Evolutionary conservation across 2,329 filamentous ascomycete genomes (phyloP).

Genomic region (Claviceps humidiphila): DNA sequence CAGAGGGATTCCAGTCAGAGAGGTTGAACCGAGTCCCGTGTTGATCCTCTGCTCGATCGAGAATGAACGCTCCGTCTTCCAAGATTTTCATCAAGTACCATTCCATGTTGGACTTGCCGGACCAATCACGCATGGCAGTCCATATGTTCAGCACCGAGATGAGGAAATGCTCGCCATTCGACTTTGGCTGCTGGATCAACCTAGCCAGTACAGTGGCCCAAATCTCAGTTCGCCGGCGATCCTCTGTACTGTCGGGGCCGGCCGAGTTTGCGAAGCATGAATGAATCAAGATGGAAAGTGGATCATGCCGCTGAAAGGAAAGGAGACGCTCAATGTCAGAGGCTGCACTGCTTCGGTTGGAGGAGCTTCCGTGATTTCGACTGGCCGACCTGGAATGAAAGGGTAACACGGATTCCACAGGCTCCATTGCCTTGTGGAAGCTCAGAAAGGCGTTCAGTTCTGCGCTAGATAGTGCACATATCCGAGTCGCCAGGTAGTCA

Average conservation of each 20-base stretch:
- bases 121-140: slow-evolving; percentile 79
- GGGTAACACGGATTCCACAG: slow-evolving; percentile 70
- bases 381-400: slow-evolving; percentile 43
- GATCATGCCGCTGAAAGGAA: slow-evolving; percentile 80
- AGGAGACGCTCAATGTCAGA: slow-evolving; percentile 67
- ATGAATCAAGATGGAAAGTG: slow-evolving; percentile 71
- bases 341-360: slow-evolving; percentile 33
- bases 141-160: slow-evolving; percentile 78
- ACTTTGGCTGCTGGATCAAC: slow-evolving; percentile 65
- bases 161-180: slow-evolving; percentile 66
- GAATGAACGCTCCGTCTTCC: slow-evolving; percentile 79
- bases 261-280: slow-evolving; percentile 81
- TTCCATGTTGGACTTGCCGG: slow-evolving; percentile 78
- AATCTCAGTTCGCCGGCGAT: slow-evolving; percentile 63
- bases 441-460: slow-evolving; percentile 69
- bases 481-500: slow-evolving; percentile 71
- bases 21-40: slow-evolving; percentile 58
- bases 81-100: slow-evolving; percentile 91
- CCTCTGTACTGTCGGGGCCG: slow-evolving; percentile 69
- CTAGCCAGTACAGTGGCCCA: slow-evolving; percentile 83
- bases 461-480: slow-evolving; percentile 59
- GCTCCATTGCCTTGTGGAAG: slow-evolving; percentile 66
- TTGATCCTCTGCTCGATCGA: slow-evolving; percentile 74
- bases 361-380: slow-evolving; percentile 31
- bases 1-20: slow-evolving; percentile 60